phyloP scores from a whole-genome alignment of 257 asterid genomes.

The Coffea eugenioides region DNA sequence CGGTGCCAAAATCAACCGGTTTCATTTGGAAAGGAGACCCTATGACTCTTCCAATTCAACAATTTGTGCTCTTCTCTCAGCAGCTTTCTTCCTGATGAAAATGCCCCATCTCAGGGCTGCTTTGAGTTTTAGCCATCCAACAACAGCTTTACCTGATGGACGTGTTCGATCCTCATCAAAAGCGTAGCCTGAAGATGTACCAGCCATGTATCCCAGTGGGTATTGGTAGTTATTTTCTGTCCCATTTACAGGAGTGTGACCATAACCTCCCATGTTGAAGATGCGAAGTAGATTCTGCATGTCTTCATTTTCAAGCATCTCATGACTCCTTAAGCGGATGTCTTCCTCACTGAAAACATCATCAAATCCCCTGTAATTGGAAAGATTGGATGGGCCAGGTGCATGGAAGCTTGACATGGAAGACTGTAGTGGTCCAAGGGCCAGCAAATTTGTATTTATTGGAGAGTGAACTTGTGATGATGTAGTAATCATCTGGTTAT shows the following conservation, averaged over 20 bases:
- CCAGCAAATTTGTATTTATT: constrained; percentile 46
- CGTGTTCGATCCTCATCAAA: constrained; percentile 63
- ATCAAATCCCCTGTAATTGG: constrained; percentile 54
- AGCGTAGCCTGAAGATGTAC: constrained; percentile 44
- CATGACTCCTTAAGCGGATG: constrained; percentile 81
- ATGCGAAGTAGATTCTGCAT: constrained; percentile 89
- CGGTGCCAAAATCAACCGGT: background rate
- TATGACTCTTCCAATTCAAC: constrained; percentile 73
- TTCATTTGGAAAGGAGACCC: background rate
- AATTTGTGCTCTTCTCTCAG: constrained; percentile 90
- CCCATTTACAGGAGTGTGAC: constrained; percentile 41
- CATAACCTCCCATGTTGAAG: constrained; percentile 67
- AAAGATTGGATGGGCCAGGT: constrained; percentile 50
- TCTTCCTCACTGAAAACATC: constrained; percentile 72
- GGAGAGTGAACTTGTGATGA: constrained; percentile 52
- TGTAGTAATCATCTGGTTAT: constrained; percentile 43
- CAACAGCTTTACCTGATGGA: constrained; percentile 94
- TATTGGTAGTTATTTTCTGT: constrained; percentile 45
- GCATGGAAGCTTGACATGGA: constrained; percentile 44
- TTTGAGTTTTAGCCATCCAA: constrained; percentile 97
- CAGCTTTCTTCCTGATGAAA: constrained; percentile 87
- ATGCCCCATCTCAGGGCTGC: constrained; percentile 98
- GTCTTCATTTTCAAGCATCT: constrained; percentile 91
- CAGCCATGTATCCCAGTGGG: constrained; percentile 52
- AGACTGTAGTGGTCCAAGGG: constrained; percentile 63